phyloP scores from a whole-genome alignment of 164 flowering plant species.

The Vitis rupestris region DNA sequence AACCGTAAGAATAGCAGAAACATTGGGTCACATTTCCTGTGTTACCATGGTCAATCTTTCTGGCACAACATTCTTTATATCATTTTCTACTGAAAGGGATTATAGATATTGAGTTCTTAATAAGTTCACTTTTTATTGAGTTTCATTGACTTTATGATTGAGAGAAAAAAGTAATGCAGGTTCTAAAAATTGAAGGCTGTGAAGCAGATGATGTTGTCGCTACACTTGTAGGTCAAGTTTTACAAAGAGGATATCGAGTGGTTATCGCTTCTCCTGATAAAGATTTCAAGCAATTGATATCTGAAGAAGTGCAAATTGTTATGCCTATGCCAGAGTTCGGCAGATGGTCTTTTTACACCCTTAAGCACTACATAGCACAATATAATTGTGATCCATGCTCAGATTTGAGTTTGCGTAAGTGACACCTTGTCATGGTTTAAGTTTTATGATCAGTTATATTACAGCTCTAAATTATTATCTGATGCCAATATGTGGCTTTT shows the following conservation, averaged over 20 bases:
- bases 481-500: not conserved
- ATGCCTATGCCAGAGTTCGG: conserved; percentile 74
- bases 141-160: conserved; percentile 12
- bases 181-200: conserved; percentile 57
- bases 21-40: too few relatives aligned
- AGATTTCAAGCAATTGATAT: conserved; percentile 93
- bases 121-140: conserved; percentile 1
- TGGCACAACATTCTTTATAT: not conserved
- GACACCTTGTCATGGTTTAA: not conserved
- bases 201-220: conserved; percentile 99
- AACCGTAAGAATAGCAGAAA: too few relatives aligned
- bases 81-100: not conserved
- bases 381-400: conserved; percentile 76
- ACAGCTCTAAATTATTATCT: not conserved
- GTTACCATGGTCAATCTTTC: too few relatives aligned
- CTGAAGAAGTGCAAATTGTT: conserved; percentile 89
- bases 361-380: conserved; percentile 78
- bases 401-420: conserved; percentile 88
- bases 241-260: conserved; percentile 52
- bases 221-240: conserved; percentile 70
- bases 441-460: not conserved
- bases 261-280: conserved; percentile 97
- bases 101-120: conserved; percentile 3
- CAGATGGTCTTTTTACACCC: conserved; percentile 92
- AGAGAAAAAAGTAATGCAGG: conserved; percentile 40